Base-by-base conservation (phyloP, 192 early-diverging fungal species). In the Funneliformis mosseae region DNA sequence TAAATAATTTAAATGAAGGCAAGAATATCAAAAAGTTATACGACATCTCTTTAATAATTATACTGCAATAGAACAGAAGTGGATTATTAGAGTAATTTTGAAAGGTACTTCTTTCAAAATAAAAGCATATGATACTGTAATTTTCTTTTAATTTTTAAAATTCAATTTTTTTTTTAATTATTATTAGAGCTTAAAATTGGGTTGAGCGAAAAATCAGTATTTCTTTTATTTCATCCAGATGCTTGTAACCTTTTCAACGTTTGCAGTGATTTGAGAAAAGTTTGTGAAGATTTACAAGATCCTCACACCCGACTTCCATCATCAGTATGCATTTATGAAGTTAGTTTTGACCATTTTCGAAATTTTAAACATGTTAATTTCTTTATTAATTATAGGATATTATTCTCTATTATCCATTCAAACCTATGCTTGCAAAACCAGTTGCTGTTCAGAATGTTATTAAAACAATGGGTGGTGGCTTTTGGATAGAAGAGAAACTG, bases 401-500 rank as follows among this genome's bases (percentile, higher is more conserved):
- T 14, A 76, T 66, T 9, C 68, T 95, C 1, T 89, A 87, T 71
- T 79, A 86, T 14, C 89, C 93, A 10, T 92, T 95, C 80, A 90
- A 89, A 71, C 95, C 95, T 0, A 93, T 93, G 89, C 83, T 92
- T 8, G 83, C 90, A 5, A 85, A 89, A 66, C 85, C 82, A n/a
- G 71, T 91, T 25, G 85, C 87, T 21, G 81, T 83, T 43, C 84
- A 83, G 28, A 81, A 86, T 12, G 83, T 92, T 9, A 68, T 84
- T n/a, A 87, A 84, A 50, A 38, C 83, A 6, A 86, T 92, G 83
- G 82, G 82, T 10, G 79, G 84, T 39, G 76, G 84, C 39, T 96
- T 94, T 84, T 95, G 90, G 85, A 91, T 95, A 25, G 92, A 96
- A 80, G 90, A 92, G n/a, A 96, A 96, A 74, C 76, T 95, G 3